A percentile compares a stretch with the other conserved stretches of the same genome.
Conservation (phyloP, 805 yeast species). For the Blastobotrys muscicola region DNA sequence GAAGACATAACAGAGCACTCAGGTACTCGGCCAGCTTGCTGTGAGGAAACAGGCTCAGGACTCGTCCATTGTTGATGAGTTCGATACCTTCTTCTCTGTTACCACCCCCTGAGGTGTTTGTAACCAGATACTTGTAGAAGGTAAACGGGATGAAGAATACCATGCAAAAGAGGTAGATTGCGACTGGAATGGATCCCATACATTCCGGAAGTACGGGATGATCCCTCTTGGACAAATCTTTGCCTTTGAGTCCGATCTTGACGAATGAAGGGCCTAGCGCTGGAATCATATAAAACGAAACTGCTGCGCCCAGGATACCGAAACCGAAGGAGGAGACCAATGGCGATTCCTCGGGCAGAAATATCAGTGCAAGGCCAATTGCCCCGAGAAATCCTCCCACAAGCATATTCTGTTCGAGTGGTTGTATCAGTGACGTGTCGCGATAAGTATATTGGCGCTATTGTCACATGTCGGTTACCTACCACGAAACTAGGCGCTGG, state of each 20-base stretch:
- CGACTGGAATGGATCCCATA: slow-evolving; percentile 83
- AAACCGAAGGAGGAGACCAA: slow-evolving; percentile 57
- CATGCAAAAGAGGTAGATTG: slow-evolving; percentile 72
- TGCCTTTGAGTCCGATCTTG: slow-evolving; percentile 74
- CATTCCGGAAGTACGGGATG: slow-evolving; percentile 77
- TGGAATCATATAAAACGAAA: slow-evolving; percentile 58
- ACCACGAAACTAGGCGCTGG: too few relatives aligned
- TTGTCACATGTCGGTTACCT: too few relatives aligned
- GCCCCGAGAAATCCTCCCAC: too few relatives aligned
- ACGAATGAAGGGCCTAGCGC: slow-evolving; percentile 55
- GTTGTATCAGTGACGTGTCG: too few relatives aligned
- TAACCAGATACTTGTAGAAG: slow-evolving; percentile 65
- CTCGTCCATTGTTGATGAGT: slow-evolving; percentile 8
- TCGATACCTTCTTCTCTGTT: slow-evolving; percentile 37
- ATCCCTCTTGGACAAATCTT: slow-evolving; percentile 71
- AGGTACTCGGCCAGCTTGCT: slow-evolving; percentile 75
- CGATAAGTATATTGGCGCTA: too few relatives aligned
- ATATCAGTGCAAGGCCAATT: too few relatives aligned
- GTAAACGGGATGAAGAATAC: slow-evolving; percentile 79
- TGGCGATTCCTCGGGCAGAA: slow-evolving; percentile 26
- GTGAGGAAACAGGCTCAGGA: slow-evolving; percentile 51
- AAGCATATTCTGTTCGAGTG: too few relatives aligned
- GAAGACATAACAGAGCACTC: slow-evolving; percentile 74
- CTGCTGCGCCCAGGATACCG: slow-evolving; percentile 53
- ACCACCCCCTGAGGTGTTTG: slow-evolving; percentile 51